Base-by-base conservation (phyloP, 2,329 filamentous ascomycete species). In the Nothopassalora personata region DNA sequence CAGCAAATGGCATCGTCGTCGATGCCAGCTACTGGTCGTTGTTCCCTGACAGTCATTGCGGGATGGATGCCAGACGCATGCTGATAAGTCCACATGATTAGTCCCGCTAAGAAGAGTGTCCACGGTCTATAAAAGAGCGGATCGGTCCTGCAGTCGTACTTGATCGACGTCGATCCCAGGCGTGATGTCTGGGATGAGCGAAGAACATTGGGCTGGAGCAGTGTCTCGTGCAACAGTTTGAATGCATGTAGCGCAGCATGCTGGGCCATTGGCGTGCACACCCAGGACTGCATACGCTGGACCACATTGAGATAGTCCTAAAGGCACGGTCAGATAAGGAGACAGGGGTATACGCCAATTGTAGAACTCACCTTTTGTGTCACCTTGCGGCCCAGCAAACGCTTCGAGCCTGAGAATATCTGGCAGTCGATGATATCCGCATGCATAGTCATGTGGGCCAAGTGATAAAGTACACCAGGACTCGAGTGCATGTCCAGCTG, bases 371-470 rank as follows among this genome's bases (percentile, higher is more conserved):
- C 57, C 62, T 90, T 86, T 2, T 84, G 80, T 0, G 89, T 90
- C 60, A 97, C 95, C 0, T 87, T 87, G 34, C 92, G 85, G 15
- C 92, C 91, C 1, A 97, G 83, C 4, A 97, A 80, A 23, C 91
- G 82, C 67, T 86, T 90, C 1, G 91, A 91, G 4, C 91, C 86
- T 6, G 92, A 91, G 72, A 93, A 96, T 64, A 97, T 95, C 75
- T 97, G 93, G 67, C 91, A 91, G 72, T 97, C 91, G 13, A 96
- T 90, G 55, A 97, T 90, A 71, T 97, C 92, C 15, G 96, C 90
- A 70, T 97, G 91, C 82, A 95, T 96, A 1, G 91, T 91, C 88
- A 97, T 96, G 72, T 97, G 92, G 0, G 93, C 93, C 13, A 97
- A 78, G 67, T 95, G 90, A 70, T 96, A 91, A 23, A 97, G 79